Evolutionary conservation across 257 asterid genomes (phyloP).

Genomic region (Gentiana dahurica): DNA sequence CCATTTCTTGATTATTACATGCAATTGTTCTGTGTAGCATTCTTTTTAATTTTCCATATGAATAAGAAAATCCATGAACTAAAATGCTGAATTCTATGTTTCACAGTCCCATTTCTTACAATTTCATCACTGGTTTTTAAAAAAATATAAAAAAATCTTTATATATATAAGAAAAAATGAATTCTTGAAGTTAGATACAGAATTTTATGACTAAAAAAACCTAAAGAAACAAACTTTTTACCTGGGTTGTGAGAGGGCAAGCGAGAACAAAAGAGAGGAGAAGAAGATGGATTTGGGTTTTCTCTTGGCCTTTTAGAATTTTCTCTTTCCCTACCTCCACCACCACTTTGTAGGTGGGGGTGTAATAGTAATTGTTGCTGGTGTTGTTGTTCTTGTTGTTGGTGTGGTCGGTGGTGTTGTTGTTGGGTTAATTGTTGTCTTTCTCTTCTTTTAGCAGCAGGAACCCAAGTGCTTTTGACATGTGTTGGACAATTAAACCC

Average conservation of each 20-base stretch:
- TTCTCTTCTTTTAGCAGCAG: conserved; percentile 75
- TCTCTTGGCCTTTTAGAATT: conserved; percentile 36
- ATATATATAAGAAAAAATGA: too few species aligned
- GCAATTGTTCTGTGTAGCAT: conserved; percentile 10
- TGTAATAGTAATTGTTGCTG: conserved; percentile 13
- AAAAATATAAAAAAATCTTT: too few species aligned
- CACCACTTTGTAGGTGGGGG: conserved; percentile 11
- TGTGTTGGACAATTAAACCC: conserved; percentile 74
- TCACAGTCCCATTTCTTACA: too few species aligned
- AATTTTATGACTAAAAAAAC: neutral
- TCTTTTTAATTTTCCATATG: conserved; percentile 1
- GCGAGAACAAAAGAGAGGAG: conserved; percentile 50
- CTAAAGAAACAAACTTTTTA: conserved; percentile 5
- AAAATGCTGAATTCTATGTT: too few species aligned
- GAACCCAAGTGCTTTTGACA: conserved; percentile 88
- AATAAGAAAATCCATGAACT: too few species aligned
- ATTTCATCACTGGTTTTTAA: too few species aligned
- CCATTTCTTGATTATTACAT: conserved; percentile 9
- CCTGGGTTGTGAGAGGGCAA: conserved; percentile 46
- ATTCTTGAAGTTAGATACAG: too few species aligned
- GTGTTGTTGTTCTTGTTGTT: neutral
- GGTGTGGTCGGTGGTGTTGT: conserved; percentile 18
- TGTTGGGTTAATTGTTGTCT: conserved; percentile 44
- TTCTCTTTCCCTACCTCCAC: conserved; percentile 11
- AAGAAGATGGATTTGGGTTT: conserved; percentile 30